phyloP scores from a whole-genome alignment of 2,329 filamentous ascomycete genomes.

The Cryphonectria nitschkei region DNA sequence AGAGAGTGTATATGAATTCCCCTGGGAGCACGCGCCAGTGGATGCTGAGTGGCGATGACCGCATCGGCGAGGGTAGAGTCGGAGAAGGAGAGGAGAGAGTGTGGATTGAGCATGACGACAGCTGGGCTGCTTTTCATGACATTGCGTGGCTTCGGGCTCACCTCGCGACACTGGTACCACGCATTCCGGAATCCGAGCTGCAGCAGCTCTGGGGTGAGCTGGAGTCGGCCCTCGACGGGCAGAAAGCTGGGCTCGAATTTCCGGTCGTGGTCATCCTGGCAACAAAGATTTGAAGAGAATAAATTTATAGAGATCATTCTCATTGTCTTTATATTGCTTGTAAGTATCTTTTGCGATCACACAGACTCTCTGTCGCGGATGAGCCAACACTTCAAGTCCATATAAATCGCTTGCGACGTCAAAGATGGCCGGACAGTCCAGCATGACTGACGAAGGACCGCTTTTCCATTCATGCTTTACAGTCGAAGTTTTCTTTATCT shows the following conservation, averaged over 20 bases:
- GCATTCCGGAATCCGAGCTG: conserved; percentile 25
- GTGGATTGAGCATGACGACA: conserved; percentile 30
- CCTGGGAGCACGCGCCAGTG: conserved; percentile 21
- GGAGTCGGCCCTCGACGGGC: conserved; percentile 25
- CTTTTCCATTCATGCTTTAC: no score
- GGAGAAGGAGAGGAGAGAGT: conserved; percentile 27
- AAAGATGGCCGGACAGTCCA: no score
- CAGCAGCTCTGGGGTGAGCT: conserved; percentile 31
- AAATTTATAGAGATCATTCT: no score
- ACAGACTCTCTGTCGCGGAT: no score
- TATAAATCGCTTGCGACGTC: no score
- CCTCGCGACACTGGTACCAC: conserved; percentile 29
- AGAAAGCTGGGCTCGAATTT: conserved; percentile 25
- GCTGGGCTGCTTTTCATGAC: conserved; percentile 26
- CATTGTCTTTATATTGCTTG: no score
- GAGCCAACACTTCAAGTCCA: no score
- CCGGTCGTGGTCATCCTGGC: conserved; percentile 32
- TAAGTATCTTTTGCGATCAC: no score
- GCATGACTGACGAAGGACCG: no score
- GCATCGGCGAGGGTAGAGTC: conserved; percentile 15
- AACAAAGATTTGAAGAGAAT: conserved; percentile 12
- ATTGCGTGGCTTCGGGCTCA: conserved; percentile 31
- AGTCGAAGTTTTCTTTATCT: no score
- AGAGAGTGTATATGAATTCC: conserved; percentile 32
- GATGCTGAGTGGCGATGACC: conserved; percentile 8